phyloP scores from a whole-genome alignment of 2,329 filamentous ascomycete species.

The Aspergillus unguis region DNA sequence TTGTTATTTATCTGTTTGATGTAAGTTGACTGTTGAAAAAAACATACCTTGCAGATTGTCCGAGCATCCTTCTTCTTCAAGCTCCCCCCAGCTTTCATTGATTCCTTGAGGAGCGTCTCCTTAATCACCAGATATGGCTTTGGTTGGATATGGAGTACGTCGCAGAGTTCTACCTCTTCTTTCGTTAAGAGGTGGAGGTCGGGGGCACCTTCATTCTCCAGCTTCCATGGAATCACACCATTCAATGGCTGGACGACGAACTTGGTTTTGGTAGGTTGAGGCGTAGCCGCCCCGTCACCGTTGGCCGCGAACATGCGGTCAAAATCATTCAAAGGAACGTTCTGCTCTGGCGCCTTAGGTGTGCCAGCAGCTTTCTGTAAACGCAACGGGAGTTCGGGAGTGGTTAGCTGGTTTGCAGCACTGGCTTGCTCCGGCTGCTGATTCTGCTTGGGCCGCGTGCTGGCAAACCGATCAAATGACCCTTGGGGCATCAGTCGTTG shows the following conservation, averaged over 20 bases:
- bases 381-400: conserved; percentile 70
- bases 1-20: conserved; percentile 3
- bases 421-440: conserved; percentile 67
- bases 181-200: conserved; percentile 82
- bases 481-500: conserved; percentile 67
- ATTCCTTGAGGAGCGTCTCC: conserved; percentile 84
- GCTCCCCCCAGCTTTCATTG: conserved; percentile 79
- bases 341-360: conserved; percentile 30
- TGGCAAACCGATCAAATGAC: conserved; percentile 80
- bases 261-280: conserved; percentile 45
- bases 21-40: neutral
- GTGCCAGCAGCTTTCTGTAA: conserved; percentile 42
- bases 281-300: conserved; percentile 39
- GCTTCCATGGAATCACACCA: conserved; percentile 52
- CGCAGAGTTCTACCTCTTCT: conserved; percentile 84
- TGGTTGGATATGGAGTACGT: conserved; percentile 76
- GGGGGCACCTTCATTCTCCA: conserved; percentile 68
- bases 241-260: conserved; percentile 51
- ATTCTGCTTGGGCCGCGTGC: conserved; percentile 67
- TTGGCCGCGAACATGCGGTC: conserved; percentile 49
- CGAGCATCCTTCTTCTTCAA: conserved; percentile 93
- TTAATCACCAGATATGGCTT: conserved; percentile 96
- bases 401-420: conserved; percentile 72
- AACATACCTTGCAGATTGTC: conserved; percentile 66
- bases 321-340: conserved; percentile 49